A percentile compares a stretch with the other conserved stretches of the same genome.
Conservation (phyloP, 352 stramenopile genomes). For the Phytopythium sindhum region DNA sequence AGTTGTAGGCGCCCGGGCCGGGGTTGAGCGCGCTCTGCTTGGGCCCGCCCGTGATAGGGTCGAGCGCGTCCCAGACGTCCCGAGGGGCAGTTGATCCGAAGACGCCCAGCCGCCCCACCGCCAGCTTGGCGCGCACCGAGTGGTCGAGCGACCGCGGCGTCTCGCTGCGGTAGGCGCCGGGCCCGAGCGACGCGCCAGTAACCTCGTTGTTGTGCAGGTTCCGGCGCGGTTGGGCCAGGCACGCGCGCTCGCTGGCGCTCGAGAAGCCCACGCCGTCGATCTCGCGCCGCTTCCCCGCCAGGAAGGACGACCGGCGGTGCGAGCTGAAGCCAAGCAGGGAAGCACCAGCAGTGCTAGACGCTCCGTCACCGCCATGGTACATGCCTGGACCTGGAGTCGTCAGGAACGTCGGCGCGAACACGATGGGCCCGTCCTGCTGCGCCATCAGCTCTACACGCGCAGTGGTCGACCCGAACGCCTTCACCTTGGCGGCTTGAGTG, state of each 20-base stretch:
- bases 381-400: constrained; percentile 53
- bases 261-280: constrained; percentile 61
- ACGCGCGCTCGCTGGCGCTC: constrained; percentile 58
- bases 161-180: constrained; percentile 56
- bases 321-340: not conserved
- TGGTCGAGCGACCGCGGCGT: constrained; percentile 60
- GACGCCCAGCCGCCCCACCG: constrained; percentile 58
- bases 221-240: constrained; percentile 39
- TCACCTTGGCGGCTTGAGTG: constrained; percentile 26
- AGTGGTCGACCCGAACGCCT: constrained; percentile 74
- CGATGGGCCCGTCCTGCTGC: constrained; percentile 52
- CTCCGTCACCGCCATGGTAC: constrained; percentile 24
- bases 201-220: constrained; percentile 12
- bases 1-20: constrained; percentile 57
- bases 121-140: constrained; percentile 38
- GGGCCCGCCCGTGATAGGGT: constrained; percentile 27
- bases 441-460: constrained; percentile 45
- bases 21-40: constrained; percentile 36
- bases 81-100: constrained; percentile 76
- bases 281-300: not conserved
- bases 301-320: not conserved
- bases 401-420: constrained; percentile 41
- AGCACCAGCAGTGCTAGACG: not conserved
- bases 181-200: constrained; percentile 26
- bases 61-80: constrained; percentile 62